Evolutionary conservation across 192 early-diverging fungal genomes (phyloP), one percentile per base, ranked within the genome.

Genomic region (Coemansia sp.): DNA sequence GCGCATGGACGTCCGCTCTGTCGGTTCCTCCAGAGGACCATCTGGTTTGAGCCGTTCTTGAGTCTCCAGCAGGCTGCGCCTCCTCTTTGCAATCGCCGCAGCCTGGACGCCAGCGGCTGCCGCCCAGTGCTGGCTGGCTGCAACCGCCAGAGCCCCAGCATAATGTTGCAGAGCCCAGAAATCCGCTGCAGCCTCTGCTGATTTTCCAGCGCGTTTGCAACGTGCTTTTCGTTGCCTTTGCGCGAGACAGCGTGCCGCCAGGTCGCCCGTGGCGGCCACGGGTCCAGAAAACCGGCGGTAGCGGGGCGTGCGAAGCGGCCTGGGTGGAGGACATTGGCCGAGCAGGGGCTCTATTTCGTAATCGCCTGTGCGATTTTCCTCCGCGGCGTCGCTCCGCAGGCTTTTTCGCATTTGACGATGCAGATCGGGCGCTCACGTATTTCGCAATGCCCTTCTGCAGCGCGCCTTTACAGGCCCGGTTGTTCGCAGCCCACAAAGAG

Each of bases 351-450:
- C 17, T 39, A 39, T 14, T 39, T 39, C 17, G 38, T 19, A 39
- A 39, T 29, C 38, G 17, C n/a, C n/a, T 17, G 38, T 17, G 38
- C n/a, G 17, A 39, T 39, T 39, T 39, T 15, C 38, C 38, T 39
- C 14, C 38, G 5, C 15, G 8, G 38, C 38, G 19, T 17, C 38
- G 19, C 17, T 39, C 38, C 14, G 17, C 38, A 39, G 38, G 38
- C 38, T 39, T 15, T 17, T 39, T 39, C 27, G 28, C 46, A 48
- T 15, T 17, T 48, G 46, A 48, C 46, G 46, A 48, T 48, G 46
- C 29, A 48, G 29, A 48, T 48, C 46, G 46, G 46, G 15, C 36
- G 15, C 36, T 39, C 36, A 39, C n/a, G 7, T 39, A 39, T 39
- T 39, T 39, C 17, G 36, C 36, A 17, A 15, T 39, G n/a, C 5